Evolutionary conservation across 169 alveolate species (phyloP), one percentile per base, ranked within the genome.

Genomic region (Eimeria tenella): DNA sequence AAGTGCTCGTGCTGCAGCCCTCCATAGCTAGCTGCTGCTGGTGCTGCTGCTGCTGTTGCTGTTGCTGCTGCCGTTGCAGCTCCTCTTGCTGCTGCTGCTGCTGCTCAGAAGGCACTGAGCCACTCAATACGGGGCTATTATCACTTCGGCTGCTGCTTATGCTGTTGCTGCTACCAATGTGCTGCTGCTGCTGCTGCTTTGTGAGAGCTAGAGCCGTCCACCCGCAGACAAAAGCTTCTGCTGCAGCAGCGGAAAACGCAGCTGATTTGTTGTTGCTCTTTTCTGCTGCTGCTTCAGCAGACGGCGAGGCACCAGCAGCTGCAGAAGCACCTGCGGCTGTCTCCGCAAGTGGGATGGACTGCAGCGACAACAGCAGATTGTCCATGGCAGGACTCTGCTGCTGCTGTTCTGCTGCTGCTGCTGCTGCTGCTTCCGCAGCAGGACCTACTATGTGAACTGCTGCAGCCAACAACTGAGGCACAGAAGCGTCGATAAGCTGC

Each of bases 361-460:
- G 88, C 55, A 5, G 31, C 15, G 88, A 79, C 65, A 53, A 68
- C 88, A 79, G 88, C 84, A 74, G 52, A 31, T 31, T 31, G 42
- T 31, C 42, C 42, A 31, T 31, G 68, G 68, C 19, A 3, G 68
- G 21, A 23, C n/a, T n/a, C 23, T 10, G 88, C 65, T 7, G 70
- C 88, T 79, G 88, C 71, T 79, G 88, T 71, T 5, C 82, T 55
- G 25, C 71, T 49, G 94, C 84, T 23, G 86, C 94, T 56, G 88
- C 77, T 62, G 63, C 87, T 2, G 15, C 87, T 2, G 86, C 86
- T 13, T 25, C 71, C 17, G 70, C 71, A 79, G 70, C 71, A 19
- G 65, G n/a, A 17, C n/a, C 52, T n/a, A 73, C 73, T 60, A 63
- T 3, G 13, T 86, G 93, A 42, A 53, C 84, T 65, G 68, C 81